phyloP scores from a whole-genome alignment of 768 basidiomycete species.

The Cystofilobasidium bisporidii region DNA sequence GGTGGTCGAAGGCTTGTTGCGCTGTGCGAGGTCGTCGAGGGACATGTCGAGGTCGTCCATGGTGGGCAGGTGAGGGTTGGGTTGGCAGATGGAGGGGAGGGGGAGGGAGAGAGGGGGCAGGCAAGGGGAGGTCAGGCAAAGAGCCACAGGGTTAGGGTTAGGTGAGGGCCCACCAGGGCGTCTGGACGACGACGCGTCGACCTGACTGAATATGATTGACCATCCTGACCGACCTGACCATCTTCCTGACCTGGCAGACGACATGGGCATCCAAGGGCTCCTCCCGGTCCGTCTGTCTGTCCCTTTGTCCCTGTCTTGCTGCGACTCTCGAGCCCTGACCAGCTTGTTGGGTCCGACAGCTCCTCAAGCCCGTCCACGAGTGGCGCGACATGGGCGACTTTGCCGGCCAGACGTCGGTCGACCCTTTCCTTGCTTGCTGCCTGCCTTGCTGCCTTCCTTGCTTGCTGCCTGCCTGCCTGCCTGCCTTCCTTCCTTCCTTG shows the following conservation, averaged over 20 bases:
- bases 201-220: too few relatives aligned
- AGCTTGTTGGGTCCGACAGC: too few relatives aligned
- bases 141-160: too few relatives aligned
- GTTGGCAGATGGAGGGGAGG: not conserved
- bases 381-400: slow-evolving; percentile 70
- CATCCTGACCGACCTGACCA: too few relatives aligned
- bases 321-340: not conserved
- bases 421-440: not conserved
- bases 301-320: not conserved
- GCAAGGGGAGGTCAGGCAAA: too few relatives aligned
- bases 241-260: too few relatives aligned
- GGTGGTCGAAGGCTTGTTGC: not conserved
- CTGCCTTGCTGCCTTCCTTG: not conserved
- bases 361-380: slow-evolving; percentile 80
- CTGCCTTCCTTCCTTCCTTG: not conserved
- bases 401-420: slow-evolving; percentile 55
- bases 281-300: slow-evolving; percentile 16
- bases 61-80: not conserved
- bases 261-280: slow-evolving; percentile 29
- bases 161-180: too few relatives aligned
- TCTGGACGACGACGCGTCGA: too few relatives aligned
- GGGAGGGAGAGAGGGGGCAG: not conserved
- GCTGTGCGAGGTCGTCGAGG: slow-evolving; percentile 11
- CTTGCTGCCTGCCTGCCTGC: too few relatives aligned
- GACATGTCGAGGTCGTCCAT: slow-evolving; percentile 22